These are phyloP conservation scores for Microcos paniculata DNA, from an alignment of 345 rosid genomes.

Conservation along the genomic window DNA sequence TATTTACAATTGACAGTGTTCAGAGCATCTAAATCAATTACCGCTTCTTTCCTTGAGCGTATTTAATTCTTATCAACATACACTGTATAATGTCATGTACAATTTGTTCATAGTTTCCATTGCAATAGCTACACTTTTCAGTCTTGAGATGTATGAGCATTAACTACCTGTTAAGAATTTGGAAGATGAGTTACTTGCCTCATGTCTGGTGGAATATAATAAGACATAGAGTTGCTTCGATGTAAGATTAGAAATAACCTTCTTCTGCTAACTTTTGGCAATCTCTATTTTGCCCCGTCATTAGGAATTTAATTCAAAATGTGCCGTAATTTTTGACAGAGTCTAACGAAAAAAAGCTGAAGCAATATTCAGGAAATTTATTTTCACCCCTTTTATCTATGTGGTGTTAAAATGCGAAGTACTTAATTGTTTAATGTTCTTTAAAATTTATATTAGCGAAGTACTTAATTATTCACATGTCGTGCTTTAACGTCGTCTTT, in stretches of 20 bases:
- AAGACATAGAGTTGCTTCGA: neutral
- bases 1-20: neutral
- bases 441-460: neutral
- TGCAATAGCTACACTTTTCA: neutral
- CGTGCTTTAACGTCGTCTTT: neutral
- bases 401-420: neutral
- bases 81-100: neutral
- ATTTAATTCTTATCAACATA: neutral
- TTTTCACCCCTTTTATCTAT: neutral
- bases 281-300: neutral
- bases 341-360: neutral
- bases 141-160: neutral
- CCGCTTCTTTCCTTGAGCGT: neutral
- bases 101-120: neutral
- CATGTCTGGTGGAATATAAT: neutral
- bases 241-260: neutral
- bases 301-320: neutral
- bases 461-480: neutral
- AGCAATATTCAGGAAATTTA: conserved; percentile 2
- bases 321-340: neutral
- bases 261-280: neutral
- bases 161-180: neutral
- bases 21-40: conserved; percentile 7
- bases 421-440: neutral
- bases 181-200: neutral